These are phyloP conservation scores for Catunica adiposa DNA, from an alignment of 2,329 filamentous ascomycete species.

Conservation along the genomic window DNA sequence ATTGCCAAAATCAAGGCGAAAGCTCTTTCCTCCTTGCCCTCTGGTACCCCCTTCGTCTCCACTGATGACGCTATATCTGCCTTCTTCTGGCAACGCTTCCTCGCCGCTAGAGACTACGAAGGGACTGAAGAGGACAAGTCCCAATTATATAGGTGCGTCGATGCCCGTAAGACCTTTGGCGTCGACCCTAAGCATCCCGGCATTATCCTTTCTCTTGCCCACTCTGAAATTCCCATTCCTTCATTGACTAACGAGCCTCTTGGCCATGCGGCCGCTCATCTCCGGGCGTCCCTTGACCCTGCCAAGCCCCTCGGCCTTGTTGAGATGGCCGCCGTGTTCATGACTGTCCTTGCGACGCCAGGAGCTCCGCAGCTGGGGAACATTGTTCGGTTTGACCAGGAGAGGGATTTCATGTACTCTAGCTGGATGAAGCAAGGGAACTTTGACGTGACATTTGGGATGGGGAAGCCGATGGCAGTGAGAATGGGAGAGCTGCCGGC, in stretches of 20 bases:
- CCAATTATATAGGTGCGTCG: neutral
- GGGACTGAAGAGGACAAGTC: neutral
- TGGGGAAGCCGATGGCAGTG: neutral
- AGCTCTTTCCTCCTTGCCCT: neutral
- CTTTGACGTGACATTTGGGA: neutral
- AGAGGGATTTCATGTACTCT: neutral
- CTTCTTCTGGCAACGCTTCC: neutral
- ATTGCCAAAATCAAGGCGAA: neutral
- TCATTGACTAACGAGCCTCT: neutral
- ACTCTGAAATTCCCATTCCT: neutral
- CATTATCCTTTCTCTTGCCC: neutral
- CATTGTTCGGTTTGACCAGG: neutral
- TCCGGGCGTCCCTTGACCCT: neutral
- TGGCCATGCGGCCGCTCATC: neutral
- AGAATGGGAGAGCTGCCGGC: neutral
- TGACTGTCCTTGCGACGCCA: neutral
- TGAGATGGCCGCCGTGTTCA: neutral
- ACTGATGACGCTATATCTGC: conserved; percentile 4
- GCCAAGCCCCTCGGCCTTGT: neutral
- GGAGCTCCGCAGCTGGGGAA: neutral
- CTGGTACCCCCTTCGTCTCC: neutral
- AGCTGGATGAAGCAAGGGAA: neutral
- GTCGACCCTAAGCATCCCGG: neutral
- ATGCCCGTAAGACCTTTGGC: neutral
- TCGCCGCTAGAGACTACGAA: neutral